Conservation (phyloP, 2,329 filamentous ascomycete species). For the Fusarium praegraminearum region DNA sequence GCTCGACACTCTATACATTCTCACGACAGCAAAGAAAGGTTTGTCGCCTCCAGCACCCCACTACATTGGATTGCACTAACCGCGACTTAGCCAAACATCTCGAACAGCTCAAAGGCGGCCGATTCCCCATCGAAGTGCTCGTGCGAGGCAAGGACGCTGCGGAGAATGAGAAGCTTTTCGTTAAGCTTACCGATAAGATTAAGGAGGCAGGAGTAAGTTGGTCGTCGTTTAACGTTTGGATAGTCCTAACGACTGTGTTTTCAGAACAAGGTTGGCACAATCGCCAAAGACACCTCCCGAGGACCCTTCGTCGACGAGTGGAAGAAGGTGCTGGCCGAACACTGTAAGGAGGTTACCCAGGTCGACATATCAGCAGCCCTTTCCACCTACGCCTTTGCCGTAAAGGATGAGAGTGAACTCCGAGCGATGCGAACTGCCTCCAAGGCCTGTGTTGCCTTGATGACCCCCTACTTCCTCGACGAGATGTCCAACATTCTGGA, state of each 20-base stretch:
- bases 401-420: slow-evolving; percentile 95
- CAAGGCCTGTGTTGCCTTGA: slow-evolving; percentile 91
- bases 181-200: slow-evolving; percentile 85
- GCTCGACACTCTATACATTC: slow-evolving; percentile 85
- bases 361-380: slow-evolving; percentile 87
- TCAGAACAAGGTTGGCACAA: slow-evolving; percentile 88
- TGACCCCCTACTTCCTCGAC: slow-evolving; percentile 97
- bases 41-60: slow-evolving; percentile 15
- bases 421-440: slow-evolving; percentile 94
- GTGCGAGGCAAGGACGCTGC: slow-evolving; percentile 92
- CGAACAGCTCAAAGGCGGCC: slow-evolving; percentile 90
- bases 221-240: slow-evolving; percentile 14
- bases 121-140: slow-evolving; percentile 91
- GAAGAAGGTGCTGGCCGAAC: slow-evolving; percentile 83
- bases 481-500: slow-evolving; percentile 98
- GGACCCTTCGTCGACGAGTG: slow-evolving; percentile 97
- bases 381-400: slow-evolving; percentile 84
- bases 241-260: slow-evolving; percentile 20
- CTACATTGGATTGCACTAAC: slow-evolving; percentile 49
- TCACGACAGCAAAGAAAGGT: slow-evolving; percentile 99
- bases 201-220: slow-evolving; percentile 83
- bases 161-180: slow-evolving; percentile 90
- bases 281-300: slow-evolving; percentile 84
- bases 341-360: slow-evolving; percentile 87
- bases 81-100: slow-evolving; percentile 82